Conservation (phyloP, 2,329 filamentous ascomycete species). For the Cryoendolithus antarcticus region DNA sequence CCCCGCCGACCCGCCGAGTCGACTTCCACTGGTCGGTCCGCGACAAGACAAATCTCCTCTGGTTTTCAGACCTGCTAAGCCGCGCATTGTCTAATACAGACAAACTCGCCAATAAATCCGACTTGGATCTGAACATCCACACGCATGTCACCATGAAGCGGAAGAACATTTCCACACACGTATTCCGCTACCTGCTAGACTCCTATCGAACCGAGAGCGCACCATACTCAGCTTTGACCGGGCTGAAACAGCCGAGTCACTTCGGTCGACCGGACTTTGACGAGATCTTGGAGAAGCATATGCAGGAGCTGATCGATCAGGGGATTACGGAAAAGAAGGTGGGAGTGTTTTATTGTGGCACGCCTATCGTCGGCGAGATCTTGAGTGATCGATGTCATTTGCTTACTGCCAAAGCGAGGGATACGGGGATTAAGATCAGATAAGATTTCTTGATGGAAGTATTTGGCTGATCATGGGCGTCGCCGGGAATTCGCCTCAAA, state of each 20-base stretch:
- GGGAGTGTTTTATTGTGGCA: conserved; percentile 46
- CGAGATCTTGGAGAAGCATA: conserved; percentile 40
- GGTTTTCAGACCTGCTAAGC: conserved; percentile 47
- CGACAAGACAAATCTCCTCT: conserved; percentile 43
- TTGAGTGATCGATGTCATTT: conserved; percentile 42
- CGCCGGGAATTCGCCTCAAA: too few species aligned
- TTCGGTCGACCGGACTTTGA: conserved; percentile 45
- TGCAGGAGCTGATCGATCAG: conserved; percentile 38
- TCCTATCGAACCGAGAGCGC: conserved; percentile 41
- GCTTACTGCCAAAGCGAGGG: conserved; percentile 38
- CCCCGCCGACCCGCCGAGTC: conserved; percentile 27
- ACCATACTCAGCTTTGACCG: conserved; percentile 42
- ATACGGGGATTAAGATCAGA: conserved; percentile 41
- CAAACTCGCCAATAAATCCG: conserved; percentile 20
- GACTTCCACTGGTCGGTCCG: conserved; percentile 52
- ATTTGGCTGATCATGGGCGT: conserved; percentile 27
- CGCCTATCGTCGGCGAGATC: conserved; percentile 43
- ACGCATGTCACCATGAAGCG: conserved; percentile 46
- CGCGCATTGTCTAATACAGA: conserved; percentile 29
- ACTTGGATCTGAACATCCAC: conserved; percentile 42
- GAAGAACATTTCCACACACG: conserved; percentile 40
- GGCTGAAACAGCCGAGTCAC: conserved; percentile 40
- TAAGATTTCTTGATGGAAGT: conserved; percentile 49
- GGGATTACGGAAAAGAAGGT: conserved; percentile 32
- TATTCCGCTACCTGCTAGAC: conserved; percentile 46